Conservation (phyloP, 2,329 filamentous ascomycete species). For the Cladobotryum mycophilum region DNA sequence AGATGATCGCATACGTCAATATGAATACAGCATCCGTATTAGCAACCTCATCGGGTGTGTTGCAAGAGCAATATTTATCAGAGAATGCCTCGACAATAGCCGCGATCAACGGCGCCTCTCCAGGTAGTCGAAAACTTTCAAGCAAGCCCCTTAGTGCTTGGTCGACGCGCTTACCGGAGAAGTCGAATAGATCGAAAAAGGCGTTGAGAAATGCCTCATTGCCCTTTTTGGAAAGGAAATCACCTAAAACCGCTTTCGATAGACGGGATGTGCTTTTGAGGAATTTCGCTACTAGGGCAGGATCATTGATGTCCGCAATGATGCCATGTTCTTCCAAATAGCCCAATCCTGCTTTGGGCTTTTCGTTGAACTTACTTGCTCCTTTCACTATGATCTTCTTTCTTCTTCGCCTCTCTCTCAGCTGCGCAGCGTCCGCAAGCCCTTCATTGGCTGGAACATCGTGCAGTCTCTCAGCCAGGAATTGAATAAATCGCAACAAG, state of each 20-base stretch:
- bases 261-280: conserved; percentile 80
- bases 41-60: conserved; percentile 66
- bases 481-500: conserved; percentile 83
- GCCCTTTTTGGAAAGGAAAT: conserved; percentile 85
- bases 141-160: conserved; percentile 84
- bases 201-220: conserved; percentile 80
- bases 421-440: conserved; percentile 55
- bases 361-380: conserved; percentile 89
- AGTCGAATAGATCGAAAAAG: conserved; percentile 85
- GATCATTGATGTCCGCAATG: conserved; percentile 68
- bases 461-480: conserved; percentile 78
- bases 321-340: conserved; percentile 82
- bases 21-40: conserved; percentile 86
- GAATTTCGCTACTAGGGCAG: conserved; percentile 76
- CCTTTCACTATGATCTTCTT: conserved; percentile 89
- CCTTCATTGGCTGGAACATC: conserved; percentile 58
- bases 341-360: conserved; percentile 79
- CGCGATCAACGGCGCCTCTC: conserved; percentile 88
- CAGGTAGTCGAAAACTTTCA: conserved; percentile 86
- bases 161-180: conserved; percentile 77
- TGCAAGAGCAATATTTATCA: conserved; percentile 71
- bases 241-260: conserved; percentile 85
- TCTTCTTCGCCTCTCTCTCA: conserved; percentile 67
- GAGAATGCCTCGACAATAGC: conserved; percentile 84
- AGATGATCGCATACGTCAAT: conserved; percentile 91